Conservation (phyloP, 306 rosid genomes). For the Sicyos baderoa region DNA sequence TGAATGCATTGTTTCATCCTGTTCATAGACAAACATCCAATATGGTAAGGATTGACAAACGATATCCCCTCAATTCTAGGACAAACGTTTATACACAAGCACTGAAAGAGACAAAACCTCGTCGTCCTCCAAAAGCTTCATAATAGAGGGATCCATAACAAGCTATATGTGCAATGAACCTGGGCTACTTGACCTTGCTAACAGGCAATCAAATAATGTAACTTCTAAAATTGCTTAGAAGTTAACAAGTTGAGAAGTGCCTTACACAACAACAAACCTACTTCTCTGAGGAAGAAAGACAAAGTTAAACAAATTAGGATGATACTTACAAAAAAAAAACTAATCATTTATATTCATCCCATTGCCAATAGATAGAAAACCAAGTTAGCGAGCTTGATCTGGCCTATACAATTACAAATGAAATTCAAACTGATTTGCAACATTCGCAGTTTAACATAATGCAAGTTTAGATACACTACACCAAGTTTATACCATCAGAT, state of each 20-base stretch:
- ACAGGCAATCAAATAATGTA: background rate
- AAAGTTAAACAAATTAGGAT: constrained; percentile 10
- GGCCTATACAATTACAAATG: background rate
- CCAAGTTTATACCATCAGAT: background rate
- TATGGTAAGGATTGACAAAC: constrained; percentile 8
- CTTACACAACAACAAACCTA: background rate
- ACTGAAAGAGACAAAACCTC: constrained; percentile 42
- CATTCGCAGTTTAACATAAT: background rate
- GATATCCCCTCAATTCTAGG: constrained; percentile 2
- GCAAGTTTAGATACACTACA: background rate
- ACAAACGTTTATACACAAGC: constrained; percentile 13
- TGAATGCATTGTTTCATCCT: constrained; percentile 88
- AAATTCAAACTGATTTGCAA: background rate
- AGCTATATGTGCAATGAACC: constrained; percentile 1
- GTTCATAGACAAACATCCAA: constrained; percentile 17
- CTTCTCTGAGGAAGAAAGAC: background rate
- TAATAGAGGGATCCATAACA: constrained; percentile 72
- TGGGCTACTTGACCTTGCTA: background rate
- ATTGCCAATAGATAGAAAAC: background rate
- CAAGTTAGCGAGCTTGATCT: background rate
- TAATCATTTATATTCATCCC: background rate
- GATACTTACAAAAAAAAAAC: background rate
- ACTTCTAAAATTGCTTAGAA: constrained; percentile 8
- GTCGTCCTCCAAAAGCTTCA: constrained; percentile 88
- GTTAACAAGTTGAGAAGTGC: background rate